phyloP scores from a whole-genome alignment of 192 early-diverging fungal species.

The Coemansia asiatica region DNA sequence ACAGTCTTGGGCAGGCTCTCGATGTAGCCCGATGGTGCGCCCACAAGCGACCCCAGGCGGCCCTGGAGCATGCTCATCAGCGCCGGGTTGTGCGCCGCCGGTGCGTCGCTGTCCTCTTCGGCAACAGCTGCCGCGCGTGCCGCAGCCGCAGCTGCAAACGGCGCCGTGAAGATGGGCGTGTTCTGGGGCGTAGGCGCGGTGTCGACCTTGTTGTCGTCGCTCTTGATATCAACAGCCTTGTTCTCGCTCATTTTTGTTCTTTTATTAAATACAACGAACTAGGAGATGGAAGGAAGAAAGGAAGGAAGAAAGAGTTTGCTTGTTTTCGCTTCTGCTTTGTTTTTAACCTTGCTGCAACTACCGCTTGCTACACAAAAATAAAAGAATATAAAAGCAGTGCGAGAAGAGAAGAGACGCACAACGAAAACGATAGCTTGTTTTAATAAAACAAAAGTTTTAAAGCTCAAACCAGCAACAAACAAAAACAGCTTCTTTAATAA shows the following conservation, averaged over 20 bases:
- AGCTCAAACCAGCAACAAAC: background rate
- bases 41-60: slow-evolving; percentile 76
- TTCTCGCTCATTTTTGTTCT: slow-evolving; percentile 12
- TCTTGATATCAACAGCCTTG: slow-evolving; percentile 64
- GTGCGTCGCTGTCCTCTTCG: slow-evolving; percentile 40
- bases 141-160: slow-evolving; percentile 38
- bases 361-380: background rate
- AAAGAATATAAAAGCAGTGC: background rate
- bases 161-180: slow-evolving; percentile 61
- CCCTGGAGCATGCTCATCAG: slow-evolving; percentile 75
- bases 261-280: background rate
- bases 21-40: slow-evolving; percentile 71
- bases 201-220: slow-evolving; percentile 56
- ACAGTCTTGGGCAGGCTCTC: slow-evolving; percentile 74
- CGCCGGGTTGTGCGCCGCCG: slow-evolving; percentile 57
- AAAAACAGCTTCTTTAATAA: no score
- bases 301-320: background rate
- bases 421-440: background rate
- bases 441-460: no score
- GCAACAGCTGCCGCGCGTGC: slow-evolving; percentile 25
- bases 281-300: background rate
- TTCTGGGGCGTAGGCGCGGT: slow-evolving; percentile 64
- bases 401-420: background rate
- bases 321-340: no score
- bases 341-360: no score